phyloP scores from a whole-genome alignment of 2,329 filamentous ascomycete genomes.

The Daldinia sp. region DNA sequence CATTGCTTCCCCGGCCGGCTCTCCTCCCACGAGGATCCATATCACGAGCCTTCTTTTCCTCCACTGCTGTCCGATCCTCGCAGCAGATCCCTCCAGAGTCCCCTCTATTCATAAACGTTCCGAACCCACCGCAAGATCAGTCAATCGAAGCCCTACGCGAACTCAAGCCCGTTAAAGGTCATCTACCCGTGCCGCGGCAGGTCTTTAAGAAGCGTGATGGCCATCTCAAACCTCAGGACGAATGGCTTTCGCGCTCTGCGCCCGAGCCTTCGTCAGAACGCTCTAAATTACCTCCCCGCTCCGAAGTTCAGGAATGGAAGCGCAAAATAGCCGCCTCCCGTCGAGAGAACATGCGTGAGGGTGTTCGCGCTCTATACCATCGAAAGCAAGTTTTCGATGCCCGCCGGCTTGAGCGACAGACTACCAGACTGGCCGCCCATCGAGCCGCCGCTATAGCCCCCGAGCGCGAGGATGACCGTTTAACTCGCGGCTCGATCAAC shows the following conservation, averaged over 20 bases:
- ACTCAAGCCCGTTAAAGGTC: slow-evolving; percentile 70
- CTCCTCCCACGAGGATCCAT: slow-evolving; percentile 33
- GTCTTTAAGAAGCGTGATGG: slow-evolving; percentile 71
- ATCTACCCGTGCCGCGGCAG: slow-evolving; percentile 82
- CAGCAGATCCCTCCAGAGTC: slow-evolving; percentile 81
- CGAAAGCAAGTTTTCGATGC: slow-evolving; percentile 64
- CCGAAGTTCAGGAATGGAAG: slow-evolving; percentile 67
- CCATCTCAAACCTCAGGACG: slow-evolving; percentile 65
- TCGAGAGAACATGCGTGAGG: slow-evolving; percentile 74
- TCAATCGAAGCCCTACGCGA: slow-evolving; percentile 48
- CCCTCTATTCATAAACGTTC: slow-evolving; percentile 85
- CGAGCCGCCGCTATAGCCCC: slow-evolving; percentile 64
- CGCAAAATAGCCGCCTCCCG: slow-evolving; percentile 75
- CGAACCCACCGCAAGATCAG: slow-evolving; percentile 77
- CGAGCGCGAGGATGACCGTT: slow-evolving; percentile 76
- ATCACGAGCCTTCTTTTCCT: slow-evolving; percentile 51
- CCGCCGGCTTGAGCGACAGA: slow-evolving; percentile 50
- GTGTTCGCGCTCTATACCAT: slow-evolving; percentile 72
- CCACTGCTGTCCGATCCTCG: slow-evolving; percentile 51
- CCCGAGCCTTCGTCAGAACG: slow-evolving; percentile 58
- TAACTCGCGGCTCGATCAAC: slow-evolving; percentile 75
- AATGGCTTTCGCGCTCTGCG: slow-evolving; percentile 69
- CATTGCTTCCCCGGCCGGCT: slow-evolving; percentile 27
- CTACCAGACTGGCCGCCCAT: slow-evolving; percentile 57
- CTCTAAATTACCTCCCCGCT: slow-evolving; percentile 48